Evolutionary conservation across 129 eudicot species (phyloP), one percentile per base, ranked within the genome.

Genomic region (Lactuca sativa): DNA sequence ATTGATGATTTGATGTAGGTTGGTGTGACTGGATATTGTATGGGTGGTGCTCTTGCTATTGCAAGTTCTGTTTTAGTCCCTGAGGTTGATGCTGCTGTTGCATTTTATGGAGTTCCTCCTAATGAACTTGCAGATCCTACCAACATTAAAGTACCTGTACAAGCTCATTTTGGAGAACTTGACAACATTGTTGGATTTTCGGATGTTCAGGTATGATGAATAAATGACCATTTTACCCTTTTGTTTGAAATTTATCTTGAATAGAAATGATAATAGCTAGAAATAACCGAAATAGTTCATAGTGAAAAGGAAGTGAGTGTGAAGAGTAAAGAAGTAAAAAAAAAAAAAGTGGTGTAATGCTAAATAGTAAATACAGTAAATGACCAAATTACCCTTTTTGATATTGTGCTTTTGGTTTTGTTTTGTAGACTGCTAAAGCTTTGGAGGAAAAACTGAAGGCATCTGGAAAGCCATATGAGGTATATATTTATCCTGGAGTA

Each of bases 41-140:
- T 93, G 98, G 97, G 98, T 64, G 98, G 98, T 79, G 98, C 98
- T 56, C 95, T 93, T 57, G 40, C 97, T 32, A 85, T 93, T 80
- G 98, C 98, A 66, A 89, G 97, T 74, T 80, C 96, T 25, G 98
- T 93, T 56, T 78, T 81, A 69, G 84, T 84, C 65, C 87, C 95
- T 2, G 88, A 73, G 49, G 83, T 89, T 77, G 97, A 93, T 87
- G 97, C 98, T 47, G 97, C 69, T 59, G 92, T 87, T 7, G 86
- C 90, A 49, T 93, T 93, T 73, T 89, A 93, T 76, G 98, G 98
- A 75, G 88, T 86, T 67, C 96, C 92, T 71, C 89, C 98, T 64
- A 71, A 90, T 17, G 85, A 86, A 74, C 97, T 93, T 73, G 96
- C 98, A 0, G 98, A 93, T 70, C 90, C 97, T 58, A 67, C 72